These are phyloP conservation scores for Triticum aestivum DNA, from an alignment of 176 grass and related monocot genomes.

Conservation along the genomic window DNA sequence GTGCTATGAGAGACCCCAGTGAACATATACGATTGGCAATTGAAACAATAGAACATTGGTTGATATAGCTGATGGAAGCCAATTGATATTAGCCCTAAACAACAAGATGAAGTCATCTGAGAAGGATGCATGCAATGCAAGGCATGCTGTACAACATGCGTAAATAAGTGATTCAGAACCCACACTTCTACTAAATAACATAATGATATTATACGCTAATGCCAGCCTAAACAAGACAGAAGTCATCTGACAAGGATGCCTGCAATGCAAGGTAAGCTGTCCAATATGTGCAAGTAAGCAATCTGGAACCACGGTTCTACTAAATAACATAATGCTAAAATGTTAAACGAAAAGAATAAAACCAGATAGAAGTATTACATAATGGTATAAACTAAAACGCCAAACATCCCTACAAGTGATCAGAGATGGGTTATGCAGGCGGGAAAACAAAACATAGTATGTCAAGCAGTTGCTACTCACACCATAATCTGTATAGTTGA, in stretches of 20 bases:
- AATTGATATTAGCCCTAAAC: neutral
- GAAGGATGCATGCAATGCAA: constrained; percentile 14
- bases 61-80: neutral
- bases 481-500: neutral
- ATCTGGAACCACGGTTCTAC: no score
- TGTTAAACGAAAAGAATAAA: constrained; percentile 21
- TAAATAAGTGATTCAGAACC: neutral
- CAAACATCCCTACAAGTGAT: neutral
- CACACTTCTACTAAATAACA: neutral
- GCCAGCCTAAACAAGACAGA: no score
- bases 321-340: neutral
- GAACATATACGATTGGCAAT: neutral
- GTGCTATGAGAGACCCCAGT: neutral
- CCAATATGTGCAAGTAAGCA: no score
- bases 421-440: neutral
- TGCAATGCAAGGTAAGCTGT: no score
- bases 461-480: neutral
- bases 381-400: constrained; percentile 5
- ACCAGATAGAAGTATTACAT: neutral
- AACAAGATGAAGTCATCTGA: constrained; percentile 13
- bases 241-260: no score
- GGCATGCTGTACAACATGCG: neutral
- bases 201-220: neutral
- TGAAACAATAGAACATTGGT: constrained; percentile 6
- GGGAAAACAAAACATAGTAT: neutral